These are phyloP conservation scores for Curvularia sp. DNA, from an alignment of 2,329 filamentous ascomycete genomes.

Conservation along the genomic window DNA sequence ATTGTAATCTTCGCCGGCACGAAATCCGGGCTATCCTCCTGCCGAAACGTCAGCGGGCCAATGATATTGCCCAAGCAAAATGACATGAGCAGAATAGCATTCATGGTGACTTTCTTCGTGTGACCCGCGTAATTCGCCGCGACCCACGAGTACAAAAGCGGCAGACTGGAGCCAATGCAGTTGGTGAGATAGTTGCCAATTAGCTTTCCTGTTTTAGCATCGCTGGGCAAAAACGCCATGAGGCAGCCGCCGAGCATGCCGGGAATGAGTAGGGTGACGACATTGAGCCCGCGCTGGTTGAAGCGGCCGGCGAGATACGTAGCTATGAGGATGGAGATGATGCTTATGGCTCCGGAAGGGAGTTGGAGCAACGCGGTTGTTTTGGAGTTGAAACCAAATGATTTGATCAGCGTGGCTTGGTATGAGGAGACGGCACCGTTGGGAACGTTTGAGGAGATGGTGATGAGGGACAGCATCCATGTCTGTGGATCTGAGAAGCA, in stretches of 20 bases:
- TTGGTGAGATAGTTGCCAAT: slow-evolving; percentile 56
- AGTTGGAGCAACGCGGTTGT: slow-evolving; percentile 41
- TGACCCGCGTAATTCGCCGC: slow-evolving; percentile 55
- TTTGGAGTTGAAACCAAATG: slow-evolving; percentile 50
- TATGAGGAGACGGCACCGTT: slow-evolving; percentile 51
- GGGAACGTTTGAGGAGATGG: slow-evolving; percentile 40
- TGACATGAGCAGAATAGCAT: slow-evolving; percentile 52
- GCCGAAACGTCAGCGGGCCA: slow-evolving; percentile 52
- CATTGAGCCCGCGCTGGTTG: slow-evolving; percentile 33
- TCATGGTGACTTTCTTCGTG: slow-evolving; percentile 64
- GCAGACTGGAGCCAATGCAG: slow-evolving; percentile 46
- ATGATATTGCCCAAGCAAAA: slow-evolving; percentile 55
- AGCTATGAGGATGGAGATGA: slow-evolving; percentile 32
- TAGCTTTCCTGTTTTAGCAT: slow-evolving; percentile 28
- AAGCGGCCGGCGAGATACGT: slow-evolving; percentile 34
- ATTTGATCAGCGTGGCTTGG: slow-evolving; percentile 34
- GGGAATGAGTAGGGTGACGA: slow-evolving; percentile 26
- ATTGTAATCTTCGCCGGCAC: slow-evolving; percentile 56
- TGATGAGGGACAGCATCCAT: slow-evolving; percentile 46
- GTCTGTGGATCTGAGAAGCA: slow-evolving; percentile 54
- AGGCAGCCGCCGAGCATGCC: slow-evolving; percentile 30
- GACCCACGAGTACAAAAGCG: slow-evolving; percentile 50
- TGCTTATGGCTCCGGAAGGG: slow-evolving; percentile 33
- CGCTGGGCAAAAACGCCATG: slow-evolving; percentile 31
- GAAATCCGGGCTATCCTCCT: slow-evolving; percentile 46